phyloP scores from a whole-genome alignment of 169 alveolate genomes.

The Miamiensis avidus region DNA sequence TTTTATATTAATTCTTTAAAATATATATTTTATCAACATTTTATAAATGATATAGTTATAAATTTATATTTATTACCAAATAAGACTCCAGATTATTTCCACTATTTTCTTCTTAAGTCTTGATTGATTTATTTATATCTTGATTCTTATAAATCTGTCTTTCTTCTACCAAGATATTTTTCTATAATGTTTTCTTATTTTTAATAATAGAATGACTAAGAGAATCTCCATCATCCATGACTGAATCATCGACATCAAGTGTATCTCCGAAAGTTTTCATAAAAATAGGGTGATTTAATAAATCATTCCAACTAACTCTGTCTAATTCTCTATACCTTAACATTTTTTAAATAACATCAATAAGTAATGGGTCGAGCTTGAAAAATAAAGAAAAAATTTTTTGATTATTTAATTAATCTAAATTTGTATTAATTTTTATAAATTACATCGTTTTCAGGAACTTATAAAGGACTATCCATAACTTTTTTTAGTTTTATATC shows the following conservation, averaged over 20 bases:
- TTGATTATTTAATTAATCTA: not conserved
- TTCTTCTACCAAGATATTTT: not conserved
- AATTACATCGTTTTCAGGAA: not conserved
- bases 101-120: not conserved
- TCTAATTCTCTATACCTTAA: not conserved
- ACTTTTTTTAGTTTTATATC: not conserved
- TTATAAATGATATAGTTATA: not conserved
- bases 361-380: not conserved
- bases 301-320: not conserved
- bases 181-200: not conserved
- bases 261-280: not conserved
- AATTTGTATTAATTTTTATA: too few species aligned
- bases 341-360: not conserved
- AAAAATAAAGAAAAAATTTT: too few species aligned
- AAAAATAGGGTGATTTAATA: not conserved
- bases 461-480: not conserved
- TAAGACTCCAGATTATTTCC: not conserved
- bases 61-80: not conserved
- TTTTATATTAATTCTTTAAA: not conserved
- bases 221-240: not conserved
- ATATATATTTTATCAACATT: too few species aligned
- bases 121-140: too few species aligned
- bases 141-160: not conserved
- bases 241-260: not conserved
- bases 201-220: not conserved